Conservation (phyloP, 2,329 filamentous ascomycete species). For the Ilyonectria mors-panacis region DNA sequence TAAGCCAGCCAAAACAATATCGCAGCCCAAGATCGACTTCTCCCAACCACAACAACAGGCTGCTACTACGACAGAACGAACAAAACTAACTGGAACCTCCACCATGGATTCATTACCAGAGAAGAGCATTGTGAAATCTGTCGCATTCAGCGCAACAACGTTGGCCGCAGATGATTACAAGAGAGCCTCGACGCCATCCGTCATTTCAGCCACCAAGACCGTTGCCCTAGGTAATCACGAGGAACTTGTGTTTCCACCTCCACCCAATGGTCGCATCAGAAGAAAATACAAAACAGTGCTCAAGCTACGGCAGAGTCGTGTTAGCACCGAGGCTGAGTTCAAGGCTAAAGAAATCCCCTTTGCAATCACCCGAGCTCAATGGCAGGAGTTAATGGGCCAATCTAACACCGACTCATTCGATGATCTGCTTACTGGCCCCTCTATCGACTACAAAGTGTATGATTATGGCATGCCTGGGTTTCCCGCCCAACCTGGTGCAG, state of each 20-base stretch:
- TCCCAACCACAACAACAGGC: not conserved
- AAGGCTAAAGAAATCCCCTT: no score
- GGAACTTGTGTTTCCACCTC: constrained; percentile 23
- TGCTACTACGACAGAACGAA: not conserved
- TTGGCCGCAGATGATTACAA: constrained; percentile 8
- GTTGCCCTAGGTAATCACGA: constrained; percentile 15
- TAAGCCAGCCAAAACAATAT: not conserved
- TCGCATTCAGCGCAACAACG: constrained; percentile 19
- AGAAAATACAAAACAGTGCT: not conserved
- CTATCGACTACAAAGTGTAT: no score
- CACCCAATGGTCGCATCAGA: constrained; percentile 3
- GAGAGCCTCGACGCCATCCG: constrained; percentile 7
- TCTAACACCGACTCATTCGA: no score
- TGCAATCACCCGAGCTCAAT: no score
- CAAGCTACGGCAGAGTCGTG: not conserved
- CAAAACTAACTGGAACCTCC: not conserved
- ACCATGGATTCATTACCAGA: not conserved
- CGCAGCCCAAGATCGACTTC: not conserved
- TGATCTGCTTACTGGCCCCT: no score
- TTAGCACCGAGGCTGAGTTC: no score
- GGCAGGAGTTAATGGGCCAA: no score
- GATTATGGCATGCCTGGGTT: no score
- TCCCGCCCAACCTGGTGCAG: no score
- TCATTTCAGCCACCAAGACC: constrained; percentile 22
- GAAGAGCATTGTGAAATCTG: not conserved